Percentiles rank a stretch among this genome's conserved stretches.
phyloP scores from a whole-genome alignment of 1,284 basidiomycete genomes.

The Waitea zeae region DNA sequence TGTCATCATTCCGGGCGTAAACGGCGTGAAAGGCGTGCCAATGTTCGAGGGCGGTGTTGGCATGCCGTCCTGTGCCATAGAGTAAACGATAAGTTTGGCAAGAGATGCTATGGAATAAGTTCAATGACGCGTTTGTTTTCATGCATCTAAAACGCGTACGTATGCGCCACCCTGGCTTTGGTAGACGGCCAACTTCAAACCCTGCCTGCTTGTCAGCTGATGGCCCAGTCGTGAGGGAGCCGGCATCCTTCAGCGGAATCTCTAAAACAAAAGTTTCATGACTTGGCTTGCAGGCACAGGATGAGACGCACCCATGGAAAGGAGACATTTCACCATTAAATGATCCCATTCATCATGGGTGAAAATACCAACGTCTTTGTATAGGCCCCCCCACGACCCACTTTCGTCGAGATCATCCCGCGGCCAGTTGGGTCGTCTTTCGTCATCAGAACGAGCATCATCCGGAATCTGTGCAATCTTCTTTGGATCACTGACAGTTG shows the following conservation, averaged over 20 bases:
- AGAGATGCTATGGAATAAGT: constrained; percentile 40
- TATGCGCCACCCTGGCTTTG: constrained; percentile 52
- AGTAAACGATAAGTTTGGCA: constrained; percentile 80
- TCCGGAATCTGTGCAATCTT: constrained; percentile 48
- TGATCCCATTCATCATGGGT: constrained; percentile 76
- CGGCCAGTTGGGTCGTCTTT: constrained; percentile 39
- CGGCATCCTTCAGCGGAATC: constrained; percentile 53
- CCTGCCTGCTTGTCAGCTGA: constrained; percentile 46
- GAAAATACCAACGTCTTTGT: constrained; percentile 77
- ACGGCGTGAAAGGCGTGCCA: constrained; percentile 45
- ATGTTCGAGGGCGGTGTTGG: constrained; percentile 33
- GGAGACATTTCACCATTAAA: constrained; percentile 84
- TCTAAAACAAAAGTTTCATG: constrained; percentile 19
- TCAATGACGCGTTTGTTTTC: constrained; percentile 2
- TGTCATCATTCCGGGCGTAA: constrained; percentile 40
- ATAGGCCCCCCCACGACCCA: constrained; percentile 44
- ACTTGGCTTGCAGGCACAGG: constrained; percentile 7
- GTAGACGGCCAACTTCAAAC: constrained; percentile 49
- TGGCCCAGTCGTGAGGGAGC: constrained; percentile 54
- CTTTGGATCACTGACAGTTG: constrained; percentile 54
- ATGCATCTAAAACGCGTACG: constrained; percentile 20
- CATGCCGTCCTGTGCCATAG: constrained; percentile 65
- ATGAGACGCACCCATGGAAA: constrained; percentile 58
- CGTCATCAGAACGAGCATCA: constrained; percentile 49
- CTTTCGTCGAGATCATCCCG: constrained; percentile 17